phyloP scores from a whole-genome alignment of 768 basidiomycete species.

The Gloeopeniophorella convolvens region DNA sequence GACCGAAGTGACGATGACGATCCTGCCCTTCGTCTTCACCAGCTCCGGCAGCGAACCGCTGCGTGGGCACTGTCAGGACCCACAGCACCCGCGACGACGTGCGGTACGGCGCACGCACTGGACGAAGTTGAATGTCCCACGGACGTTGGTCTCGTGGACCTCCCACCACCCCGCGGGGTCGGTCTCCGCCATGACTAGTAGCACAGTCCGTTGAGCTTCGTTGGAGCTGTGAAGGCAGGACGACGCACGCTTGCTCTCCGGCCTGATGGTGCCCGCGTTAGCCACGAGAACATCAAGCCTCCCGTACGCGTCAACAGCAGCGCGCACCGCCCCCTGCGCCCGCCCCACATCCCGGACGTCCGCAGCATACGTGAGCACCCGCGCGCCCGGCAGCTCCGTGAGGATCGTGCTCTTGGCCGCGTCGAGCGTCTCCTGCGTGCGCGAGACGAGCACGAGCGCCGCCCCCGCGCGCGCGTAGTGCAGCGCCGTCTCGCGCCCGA shows the following conservation, averaged over 20 bases:
- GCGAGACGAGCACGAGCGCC: neutral
- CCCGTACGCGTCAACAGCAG: neutral
- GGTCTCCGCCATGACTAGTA: neutral
- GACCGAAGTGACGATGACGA: neutral
- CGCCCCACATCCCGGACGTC: neutral
- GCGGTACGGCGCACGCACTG: constrained; percentile 8
- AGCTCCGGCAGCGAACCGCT: neutral
- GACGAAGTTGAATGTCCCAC: constrained; percentile 2
- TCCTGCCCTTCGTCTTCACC: neutral
- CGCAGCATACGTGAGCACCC: neutral
- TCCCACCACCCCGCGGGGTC: constrained; percentile 2
- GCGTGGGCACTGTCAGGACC: too few relatives aligned
- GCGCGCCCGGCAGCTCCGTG: neutral
- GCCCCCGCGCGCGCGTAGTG: neutral
- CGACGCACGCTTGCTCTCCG: neutral
- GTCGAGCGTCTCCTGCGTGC: too few relatives aligned
- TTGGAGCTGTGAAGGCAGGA: too few relatives aligned
- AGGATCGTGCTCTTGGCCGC: neutral
- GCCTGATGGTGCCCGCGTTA: neutral
- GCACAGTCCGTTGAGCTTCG: too few relatives aligned
- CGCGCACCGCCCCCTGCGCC: neutral
- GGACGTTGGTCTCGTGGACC: neutral
- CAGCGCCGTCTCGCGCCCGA: too few relatives aligned
- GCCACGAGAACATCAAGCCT: too few relatives aligned
- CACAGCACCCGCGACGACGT: neutral